A percentile compares a stretch with the other conserved stretches of the same genome.
These are phyloP conservation scores for Euptelea pleiosperma DNA, from an alignment of 164 flowering plant genomes.

Conservation along the genomic window DNA sequence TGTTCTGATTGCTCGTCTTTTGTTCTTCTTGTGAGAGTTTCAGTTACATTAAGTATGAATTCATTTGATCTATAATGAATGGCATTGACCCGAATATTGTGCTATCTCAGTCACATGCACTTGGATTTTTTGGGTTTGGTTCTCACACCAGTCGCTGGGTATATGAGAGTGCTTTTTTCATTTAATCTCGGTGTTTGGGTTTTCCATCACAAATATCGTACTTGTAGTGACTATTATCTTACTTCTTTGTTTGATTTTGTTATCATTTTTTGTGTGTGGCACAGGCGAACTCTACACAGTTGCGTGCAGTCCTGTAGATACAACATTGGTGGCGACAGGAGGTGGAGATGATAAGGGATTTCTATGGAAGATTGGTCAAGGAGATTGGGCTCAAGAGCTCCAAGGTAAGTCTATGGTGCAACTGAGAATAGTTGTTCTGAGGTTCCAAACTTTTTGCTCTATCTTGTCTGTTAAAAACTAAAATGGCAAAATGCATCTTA, in stretches of 20 bases:
- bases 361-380: slow-evolving; percentile 78
- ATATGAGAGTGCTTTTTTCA: too few relatives aligned
- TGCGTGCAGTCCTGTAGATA: slow-evolving; percentile 83
- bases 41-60: too few relatives aligned
- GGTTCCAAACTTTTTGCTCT: neutral
- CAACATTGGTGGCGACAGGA: slow-evolving; percentile 77
- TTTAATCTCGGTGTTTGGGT: neutral
- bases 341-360: slow-evolving; percentile 94
- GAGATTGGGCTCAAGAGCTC: slow-evolving; percentile 74
- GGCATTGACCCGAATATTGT: too few relatives aligned
- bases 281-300: slow-evolving; percentile 78
- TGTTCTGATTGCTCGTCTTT: too few relatives aligned
- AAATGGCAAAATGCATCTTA: neutral
- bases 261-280: slow-evolving; percentile 6
- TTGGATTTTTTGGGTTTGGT: too few relatives aligned
- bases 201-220: neutral
- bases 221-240: neutral
- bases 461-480: neutral
- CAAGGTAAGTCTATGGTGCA: slow-evolving; percentile 37
- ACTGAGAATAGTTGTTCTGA: neutral
- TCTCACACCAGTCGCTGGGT: too few relatives aligned
- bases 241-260: neutral
- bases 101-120: too few relatives aligned
- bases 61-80: too few relatives aligned
- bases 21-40: too few relatives aligned